Percentiles rank a stretch among this genome's conserved stretches.
These are phyloP conservation scores for Amaranthus hypochondriacus DNA, from an alignment of 148 eudicot genomes.

Conservation along the genomic window DNA sequence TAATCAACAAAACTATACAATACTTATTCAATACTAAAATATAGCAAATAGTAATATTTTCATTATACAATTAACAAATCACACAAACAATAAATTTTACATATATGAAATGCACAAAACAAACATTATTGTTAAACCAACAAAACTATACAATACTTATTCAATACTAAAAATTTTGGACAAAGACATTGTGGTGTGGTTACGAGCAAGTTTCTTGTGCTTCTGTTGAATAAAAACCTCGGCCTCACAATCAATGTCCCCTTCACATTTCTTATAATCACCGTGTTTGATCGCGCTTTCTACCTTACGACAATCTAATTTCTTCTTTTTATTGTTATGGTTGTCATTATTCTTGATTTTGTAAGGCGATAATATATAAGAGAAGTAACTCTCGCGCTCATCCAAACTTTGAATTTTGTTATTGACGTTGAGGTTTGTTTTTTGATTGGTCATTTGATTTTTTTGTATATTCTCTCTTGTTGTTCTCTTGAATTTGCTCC, in stretches of 20 bases:
- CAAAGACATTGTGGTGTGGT: not conserved
- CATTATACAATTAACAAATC: too few relatives aligned
- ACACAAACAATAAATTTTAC: too few relatives aligned
- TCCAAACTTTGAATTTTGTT: conserved; percentile 6
- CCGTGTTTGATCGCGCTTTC: not conserved
- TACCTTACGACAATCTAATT: not conserved
- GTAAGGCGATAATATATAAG: conserved; percentile 16
- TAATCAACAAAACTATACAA: too few relatives aligned
- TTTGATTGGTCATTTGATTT: conserved; percentile 12
- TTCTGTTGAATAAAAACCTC: conserved; percentile 22
- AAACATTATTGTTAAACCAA: too few relatives aligned
- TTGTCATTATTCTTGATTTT: not conserved
- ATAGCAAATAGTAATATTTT: too few relatives aligned
- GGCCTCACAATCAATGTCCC: conserved; percentile 25
- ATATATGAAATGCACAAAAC: too few relatives aligned
- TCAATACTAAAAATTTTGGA: too few relatives aligned
- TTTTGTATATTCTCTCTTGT: too few relatives aligned
- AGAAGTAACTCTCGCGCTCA: conserved; percentile 25
- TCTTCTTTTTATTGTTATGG: not conserved
- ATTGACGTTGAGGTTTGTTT: not conserved
- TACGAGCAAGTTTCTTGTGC: conserved; percentile 17
- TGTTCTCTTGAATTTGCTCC: too few relatives aligned
- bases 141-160: too few relatives aligned
- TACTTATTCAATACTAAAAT: too few relatives aligned
- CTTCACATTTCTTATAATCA: conserved; percentile 9